Percentiles rank a stretch among this genome's conserved stretches.
These are phyloP conservation scores for Flaveria sonorensis DNA, from an alignment of 129 eudicot species.

Conservation along the genomic window DNA sequence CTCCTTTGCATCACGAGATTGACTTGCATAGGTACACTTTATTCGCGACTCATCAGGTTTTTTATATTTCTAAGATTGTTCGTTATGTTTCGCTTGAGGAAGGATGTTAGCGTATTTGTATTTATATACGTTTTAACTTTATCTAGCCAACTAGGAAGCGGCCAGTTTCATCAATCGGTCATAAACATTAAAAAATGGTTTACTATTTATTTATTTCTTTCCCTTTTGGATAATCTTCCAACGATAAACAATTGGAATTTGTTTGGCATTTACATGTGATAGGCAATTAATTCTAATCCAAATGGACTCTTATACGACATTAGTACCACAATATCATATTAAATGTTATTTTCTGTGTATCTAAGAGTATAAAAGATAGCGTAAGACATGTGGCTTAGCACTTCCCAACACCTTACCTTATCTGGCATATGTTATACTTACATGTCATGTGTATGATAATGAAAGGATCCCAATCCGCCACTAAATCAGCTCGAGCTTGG, in stretches of 20 bases:
- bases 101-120: too few species aligned
- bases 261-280: conserved; percentile 15
- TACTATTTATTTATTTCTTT: neutral
- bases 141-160: too few species aligned
- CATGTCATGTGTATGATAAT: conserved; percentile 6
- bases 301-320: neutral
- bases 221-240: conserved; percentile 5
- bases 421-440: neutral
- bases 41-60: too few species aligned
- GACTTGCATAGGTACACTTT: too few species aligned
- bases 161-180: neutral
- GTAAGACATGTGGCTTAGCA: conserved; percentile 32
- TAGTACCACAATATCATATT: conserved; percentile 30
- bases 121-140: too few species aligned
- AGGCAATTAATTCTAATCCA: conserved; percentile 16
- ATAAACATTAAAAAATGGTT: neutral
- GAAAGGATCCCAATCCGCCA: neutral
- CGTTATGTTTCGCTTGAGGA: too few species aligned
- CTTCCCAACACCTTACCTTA: conserved; percentile 3
- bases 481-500: conserved; percentile 13
- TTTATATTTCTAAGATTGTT: too few species aligned
- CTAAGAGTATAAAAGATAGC: conserved; percentile 32
- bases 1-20: too few species aligned
- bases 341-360: conserved; percentile 32
- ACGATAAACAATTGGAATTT: conserved; percentile 24